Conservation (phyloP, 2,329 filamentous ascomycete species). For the Colletotrichum cuscutae region DNA sequence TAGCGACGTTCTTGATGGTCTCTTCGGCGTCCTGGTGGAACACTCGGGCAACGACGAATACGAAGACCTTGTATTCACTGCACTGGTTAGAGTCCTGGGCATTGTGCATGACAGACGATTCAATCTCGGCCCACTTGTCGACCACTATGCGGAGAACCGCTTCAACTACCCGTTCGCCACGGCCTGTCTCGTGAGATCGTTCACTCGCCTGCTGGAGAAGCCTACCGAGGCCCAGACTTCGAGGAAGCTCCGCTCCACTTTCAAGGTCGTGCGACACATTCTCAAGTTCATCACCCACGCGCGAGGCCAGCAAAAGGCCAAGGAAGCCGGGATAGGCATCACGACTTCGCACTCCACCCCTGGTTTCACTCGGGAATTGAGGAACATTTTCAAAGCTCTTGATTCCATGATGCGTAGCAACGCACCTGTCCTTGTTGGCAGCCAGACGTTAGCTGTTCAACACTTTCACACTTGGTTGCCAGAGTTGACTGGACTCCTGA, state of each 20-base stretch:
- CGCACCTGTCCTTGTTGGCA: constrained; percentile 88
- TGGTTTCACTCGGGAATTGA: constrained; percentile 83
- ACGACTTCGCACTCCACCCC: constrained; percentile 70
- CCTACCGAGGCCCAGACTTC: constrained; percentile 86
- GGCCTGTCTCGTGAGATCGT: constrained; percentile 86
- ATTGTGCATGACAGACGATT: constrained; percentile 96
- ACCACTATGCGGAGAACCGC: constrained; percentile 86
- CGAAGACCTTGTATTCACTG: constrained; percentile 91
- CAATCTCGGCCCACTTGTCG: constrained; percentile 89
- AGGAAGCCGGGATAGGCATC: constrained; percentile 88
- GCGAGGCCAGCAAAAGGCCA: constrained; percentile 85
- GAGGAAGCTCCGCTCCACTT: constrained; percentile 85
- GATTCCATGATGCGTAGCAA: constrained; percentile 90
- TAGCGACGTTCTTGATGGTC: constrained; percentile 86
- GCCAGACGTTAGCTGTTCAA: constrained; percentile 93
- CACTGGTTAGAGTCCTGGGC: constrained; percentile 87
- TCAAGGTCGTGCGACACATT: constrained; percentile 94
- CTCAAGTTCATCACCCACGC: constrained; percentile 95
- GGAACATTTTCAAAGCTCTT: constrained; percentile 88
- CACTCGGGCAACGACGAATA: constrained; percentile 92
- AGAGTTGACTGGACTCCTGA: constrained; percentile 81
- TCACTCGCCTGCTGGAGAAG: constrained; percentile 83
- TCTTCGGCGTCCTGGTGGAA: constrained; percentile 92
- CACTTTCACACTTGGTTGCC: constrained; percentile 99
- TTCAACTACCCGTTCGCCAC: constrained; percentile 96